Conservation (phyloP, 2,329 filamentous ascomycete genomes). For the Coleophoma crateriformis region DNA sequence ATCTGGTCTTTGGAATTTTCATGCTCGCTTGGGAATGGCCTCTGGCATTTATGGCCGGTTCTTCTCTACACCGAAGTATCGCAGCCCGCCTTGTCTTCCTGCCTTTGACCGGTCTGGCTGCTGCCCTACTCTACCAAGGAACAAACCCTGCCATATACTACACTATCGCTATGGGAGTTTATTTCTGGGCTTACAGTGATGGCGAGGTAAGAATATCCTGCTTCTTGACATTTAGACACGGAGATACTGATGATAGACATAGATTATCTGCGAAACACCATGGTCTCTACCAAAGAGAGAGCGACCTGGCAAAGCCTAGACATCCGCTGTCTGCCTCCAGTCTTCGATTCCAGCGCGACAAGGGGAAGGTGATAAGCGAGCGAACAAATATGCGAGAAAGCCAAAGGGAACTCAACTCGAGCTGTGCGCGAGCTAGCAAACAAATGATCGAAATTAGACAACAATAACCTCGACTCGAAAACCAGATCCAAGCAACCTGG, state of each 20-base stretch:
- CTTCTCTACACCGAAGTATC: constrained; percentile 76
- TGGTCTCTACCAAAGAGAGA: constrained; percentile 22
- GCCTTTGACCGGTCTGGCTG: constrained; percentile 69
- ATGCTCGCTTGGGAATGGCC: constrained; percentile 92
- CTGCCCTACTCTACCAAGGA: constrained; percentile 80
- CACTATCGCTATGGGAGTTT: constrained; percentile 74
- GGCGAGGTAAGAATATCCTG: constrained; percentile 68
- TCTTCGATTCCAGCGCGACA: no score
- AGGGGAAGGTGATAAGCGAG: no score
- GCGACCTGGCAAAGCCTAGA: constrained; percentile 20
- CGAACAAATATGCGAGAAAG: no score
- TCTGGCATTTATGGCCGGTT: constrained; percentile 69
- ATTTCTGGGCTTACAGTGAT: constrained; percentile 97
- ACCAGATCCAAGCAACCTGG: no score
- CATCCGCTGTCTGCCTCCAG: neutral
- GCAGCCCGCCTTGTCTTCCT: constrained; percentile 79
- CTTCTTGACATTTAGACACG: no score
- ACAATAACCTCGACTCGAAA: no score
- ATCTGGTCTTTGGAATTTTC: constrained; percentile 73
- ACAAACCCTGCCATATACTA: constrained; percentile 94
- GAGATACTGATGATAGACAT: neutral
- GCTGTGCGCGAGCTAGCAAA: no score
- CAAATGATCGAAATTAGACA: no score
- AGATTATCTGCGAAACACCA: constrained; percentile 20
- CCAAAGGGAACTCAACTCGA: no score